These are phyloP conservation scores for Chloris gayana DNA, from an alignment of 176 grass and related monocot species.

Conservation along the genomic window DNA sequence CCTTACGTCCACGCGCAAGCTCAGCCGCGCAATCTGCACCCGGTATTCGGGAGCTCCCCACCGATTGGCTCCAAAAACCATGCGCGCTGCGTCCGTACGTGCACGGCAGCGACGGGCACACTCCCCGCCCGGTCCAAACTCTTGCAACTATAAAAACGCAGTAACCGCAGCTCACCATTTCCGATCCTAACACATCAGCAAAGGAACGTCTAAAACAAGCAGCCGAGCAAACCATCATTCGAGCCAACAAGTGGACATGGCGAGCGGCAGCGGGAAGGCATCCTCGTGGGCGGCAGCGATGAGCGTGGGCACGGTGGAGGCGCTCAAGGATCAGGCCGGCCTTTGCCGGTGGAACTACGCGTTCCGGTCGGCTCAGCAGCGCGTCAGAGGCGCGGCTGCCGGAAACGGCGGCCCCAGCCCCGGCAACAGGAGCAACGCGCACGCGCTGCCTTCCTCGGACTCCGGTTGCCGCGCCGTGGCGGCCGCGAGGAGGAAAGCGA, in stretches of 20 bases:
- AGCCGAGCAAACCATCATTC: too few relatives aligned
- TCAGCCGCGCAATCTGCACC: constrained; percentile 11
- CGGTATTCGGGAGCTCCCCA: constrained; percentile 45
- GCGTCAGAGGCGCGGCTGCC: not conserved
- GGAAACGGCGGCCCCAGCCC: not conserved
- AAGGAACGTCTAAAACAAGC: too few relatives aligned
- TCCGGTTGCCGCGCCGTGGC: not conserved
- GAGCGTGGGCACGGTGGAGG: constrained; percentile 45
- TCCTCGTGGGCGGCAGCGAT: constrained; percentile 48
- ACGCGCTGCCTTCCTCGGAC: not conserved
- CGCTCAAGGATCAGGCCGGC: constrained; percentile 60
- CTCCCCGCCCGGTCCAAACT: not conserved
- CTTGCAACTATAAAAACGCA: too few relatives aligned
- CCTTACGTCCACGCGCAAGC: not conserved
- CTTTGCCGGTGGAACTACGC: constrained; percentile 64
- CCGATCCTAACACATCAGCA: too few relatives aligned
- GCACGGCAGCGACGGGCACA: constrained; percentile 24
- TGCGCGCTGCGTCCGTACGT: constrained; percentile 3
- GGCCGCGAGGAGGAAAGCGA: constrained; percentile 30
- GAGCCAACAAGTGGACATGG: not conserved
- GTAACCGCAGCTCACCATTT: too few relatives aligned
- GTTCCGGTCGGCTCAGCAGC: constrained; percentile 40
- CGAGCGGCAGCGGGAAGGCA: constrained; percentile 14
- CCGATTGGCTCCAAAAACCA: constrained; percentile 40
- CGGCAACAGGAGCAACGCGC: not conserved